phyloP scores from a whole-genome alignment of 2,329 filamentous ascomycete genomes.

The Rhynchosporium secalis region DNA sequence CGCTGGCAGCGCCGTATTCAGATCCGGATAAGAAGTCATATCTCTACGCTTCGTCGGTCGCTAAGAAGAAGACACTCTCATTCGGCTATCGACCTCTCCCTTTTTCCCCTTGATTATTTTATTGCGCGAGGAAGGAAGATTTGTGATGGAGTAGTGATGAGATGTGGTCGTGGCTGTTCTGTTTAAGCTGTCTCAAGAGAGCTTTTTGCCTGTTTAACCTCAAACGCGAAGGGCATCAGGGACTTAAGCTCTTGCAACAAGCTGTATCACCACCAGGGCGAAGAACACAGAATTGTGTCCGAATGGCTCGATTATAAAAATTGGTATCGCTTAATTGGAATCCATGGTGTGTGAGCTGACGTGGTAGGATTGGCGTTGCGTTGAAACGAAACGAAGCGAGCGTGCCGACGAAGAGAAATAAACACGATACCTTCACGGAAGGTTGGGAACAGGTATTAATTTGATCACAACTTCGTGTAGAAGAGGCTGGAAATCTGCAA shows the following conservation, averaged over 20 bases:
- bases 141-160: slow-evolving; percentile 10
- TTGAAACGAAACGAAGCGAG: slow-evolving; percentile 18
- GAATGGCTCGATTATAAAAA: neutral
- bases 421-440: slow-evolving; percentile 11
- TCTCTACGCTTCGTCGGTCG: neutral
- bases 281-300: neutral
- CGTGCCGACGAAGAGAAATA: neutral
- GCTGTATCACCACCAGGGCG: slow-evolving; percentile 11
- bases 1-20: slow-evolving; percentile 22
- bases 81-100: slow-evolving; percentile 12
- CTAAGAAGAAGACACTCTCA: slow-evolving; percentile 8
- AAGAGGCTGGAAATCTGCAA: neutral
- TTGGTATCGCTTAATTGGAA: neutral
- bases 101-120: neutral
- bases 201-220: slow-evolving; percentile 25
- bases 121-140: slow-evolving; percentile 1
- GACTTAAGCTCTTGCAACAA: slow-evolving; percentile 5
- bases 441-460: slow-evolving; percentile 12
- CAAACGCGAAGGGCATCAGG: slow-evolving; percentile 20
- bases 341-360: slow-evolving; percentile 11
- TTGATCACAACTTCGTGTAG: neutral
- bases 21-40: slow-evolving; percentile 21
- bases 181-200: slow-evolving; percentile 21
- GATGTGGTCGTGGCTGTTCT: neutral
- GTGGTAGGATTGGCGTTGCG: neutral